phyloP scores from a whole-genome alignment of 169 alveolate genomes.

The Plasmodium gonderi region DNA sequence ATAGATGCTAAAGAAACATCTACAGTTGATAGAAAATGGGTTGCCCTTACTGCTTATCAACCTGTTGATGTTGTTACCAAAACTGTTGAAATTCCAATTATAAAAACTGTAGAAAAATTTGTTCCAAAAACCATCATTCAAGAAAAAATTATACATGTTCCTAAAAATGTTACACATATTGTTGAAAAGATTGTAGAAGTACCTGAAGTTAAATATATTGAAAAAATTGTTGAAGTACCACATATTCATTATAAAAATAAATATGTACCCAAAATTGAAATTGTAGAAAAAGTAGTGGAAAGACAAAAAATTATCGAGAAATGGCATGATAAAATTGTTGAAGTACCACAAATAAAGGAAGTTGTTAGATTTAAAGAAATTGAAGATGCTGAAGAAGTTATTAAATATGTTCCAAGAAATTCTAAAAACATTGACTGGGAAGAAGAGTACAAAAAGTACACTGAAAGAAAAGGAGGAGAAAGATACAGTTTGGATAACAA shows the following conservation, averaged over 20 bases:
- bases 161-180: slow-evolving; percentile 87
- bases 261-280: slow-evolving; percentile 88
- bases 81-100: slow-evolving; percentile 86
- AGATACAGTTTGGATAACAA: slow-evolving; percentile 18
- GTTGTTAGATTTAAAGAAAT: slow-evolving; percentile 90
- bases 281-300: slow-evolving; percentile 88
- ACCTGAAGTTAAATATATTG: slow-evolving; percentile 91
- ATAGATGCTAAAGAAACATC: slow-evolving; percentile 80
- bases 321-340: slow-evolving; percentile 89
- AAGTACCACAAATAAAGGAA: slow-evolving; percentile 89
- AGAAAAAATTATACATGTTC: slow-evolving; percentile 89
- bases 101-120: slow-evolving; percentile 84
- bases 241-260: slow-evolving; percentile 88
- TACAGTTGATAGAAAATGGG: slow-evolving; percentile 79
- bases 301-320: slow-evolving; percentile 87
- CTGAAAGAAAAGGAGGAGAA: background rate
- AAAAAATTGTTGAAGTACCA: slow-evolving; percentile 89
- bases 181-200: slow-evolving; percentile 91
- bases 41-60: slow-evolving; percentile 90
- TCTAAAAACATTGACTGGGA: slow-evolving; percentile 87
- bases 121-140: slow-evolving; percentile 87
- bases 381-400: slow-evolving; percentile 89
- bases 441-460: slow-evolving; percentile 78
- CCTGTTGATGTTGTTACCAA: slow-evolving; percentile 90
- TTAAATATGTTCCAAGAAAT: slow-evolving; percentile 86